Percentiles rank a stretch among this genome's conserved stretches.
Evolutionary conservation across 2,329 filamentous ascomycete species (phyloP).

Genomic region (Cercospora nicotianae): DNA sequence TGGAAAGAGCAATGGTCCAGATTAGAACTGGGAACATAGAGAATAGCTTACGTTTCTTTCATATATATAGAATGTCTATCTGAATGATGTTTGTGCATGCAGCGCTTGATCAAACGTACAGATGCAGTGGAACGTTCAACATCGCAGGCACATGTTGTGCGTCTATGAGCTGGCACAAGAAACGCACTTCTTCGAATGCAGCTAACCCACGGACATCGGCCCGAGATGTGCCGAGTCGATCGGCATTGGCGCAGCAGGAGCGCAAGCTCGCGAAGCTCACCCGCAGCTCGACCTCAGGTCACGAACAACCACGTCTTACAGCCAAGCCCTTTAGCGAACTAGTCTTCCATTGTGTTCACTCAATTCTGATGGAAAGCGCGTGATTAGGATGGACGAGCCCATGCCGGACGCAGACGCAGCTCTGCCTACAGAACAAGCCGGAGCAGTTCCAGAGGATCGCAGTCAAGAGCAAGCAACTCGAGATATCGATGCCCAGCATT

Average conservation of each 20-base stretch:
- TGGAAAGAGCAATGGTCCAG: not conserved
- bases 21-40: not conserved
- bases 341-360: not conserved
- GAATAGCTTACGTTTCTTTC: not conserved
- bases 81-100: not conserved
- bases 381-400: constrained; percentile 9
- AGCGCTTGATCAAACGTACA: not conserved
- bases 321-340: not conserved
- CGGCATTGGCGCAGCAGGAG: not conserved
- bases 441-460: not conserved
- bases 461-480: constrained; percentile 5
- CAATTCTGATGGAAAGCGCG: not conserved
- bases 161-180: not conserved
- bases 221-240: not conserved
- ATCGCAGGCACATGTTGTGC: not conserved
- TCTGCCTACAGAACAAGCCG: not conserved
- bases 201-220: not conserved
- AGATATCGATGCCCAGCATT: constrained; percentile 13
- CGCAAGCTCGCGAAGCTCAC: constrained; percentile 2
- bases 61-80: not conserved
- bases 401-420: constrained; percentile 11
- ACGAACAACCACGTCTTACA: not conserved
- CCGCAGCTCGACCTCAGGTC: not conserved
- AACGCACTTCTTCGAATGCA: not conserved
- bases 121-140: not conserved